Evolutionary conservation across 2,329 filamentous ascomycete species (phyloP).

Genomic region (Diaporthe vexans): DNA sequence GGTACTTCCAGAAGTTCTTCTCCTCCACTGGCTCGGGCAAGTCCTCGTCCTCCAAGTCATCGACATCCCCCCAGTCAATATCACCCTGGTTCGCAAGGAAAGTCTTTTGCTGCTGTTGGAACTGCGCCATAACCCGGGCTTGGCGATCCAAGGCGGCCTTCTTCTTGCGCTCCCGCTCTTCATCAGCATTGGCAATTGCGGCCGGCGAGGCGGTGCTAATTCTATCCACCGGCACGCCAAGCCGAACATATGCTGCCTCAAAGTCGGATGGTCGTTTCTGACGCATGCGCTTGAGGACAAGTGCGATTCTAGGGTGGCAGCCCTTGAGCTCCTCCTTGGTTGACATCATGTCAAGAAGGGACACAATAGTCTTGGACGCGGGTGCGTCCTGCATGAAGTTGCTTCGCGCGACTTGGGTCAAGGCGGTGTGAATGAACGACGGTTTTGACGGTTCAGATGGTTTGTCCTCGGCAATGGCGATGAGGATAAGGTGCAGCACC

Average conservation of each 20-base stretch:
- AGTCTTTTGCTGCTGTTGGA: constrained; percentile 96
- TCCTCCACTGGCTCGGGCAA: constrained; percentile 70
- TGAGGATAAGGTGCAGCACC: constrained; percentile 86
- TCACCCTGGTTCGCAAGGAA: constrained; percentile 92
- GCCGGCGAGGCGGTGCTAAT: constrained; percentile 89
- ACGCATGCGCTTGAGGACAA: constrained; percentile 87
- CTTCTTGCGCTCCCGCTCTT: constrained; percentile 87
- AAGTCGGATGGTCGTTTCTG: constrained; percentile 84
- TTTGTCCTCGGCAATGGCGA: constrained; percentile 88
- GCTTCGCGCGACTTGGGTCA: constrained; percentile 73
- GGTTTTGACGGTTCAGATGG: constrained; percentile 64
- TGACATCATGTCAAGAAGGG: constrained; percentile 73
- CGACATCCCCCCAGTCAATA: constrained; percentile 89
- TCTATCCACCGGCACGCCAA: constrained; percentile 80
- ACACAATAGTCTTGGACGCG: constrained; percentile 72
- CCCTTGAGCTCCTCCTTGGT: constrained; percentile 82
- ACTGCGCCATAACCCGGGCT: constrained; percentile 96
- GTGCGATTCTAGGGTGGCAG: constrained; percentile 85
- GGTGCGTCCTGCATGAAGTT: constrained; percentile 72
- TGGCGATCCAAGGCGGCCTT: constrained; percentile 90
- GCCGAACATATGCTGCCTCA: constrained; percentile 73
- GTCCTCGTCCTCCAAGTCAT: constrained; percentile 81
- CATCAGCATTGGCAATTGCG: constrained; percentile 72
- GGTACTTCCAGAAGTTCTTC: constrained; percentile 89
- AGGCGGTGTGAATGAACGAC: constrained; percentile 81